Percentiles rank a stretch among this genome's conserved stretches.
These are phyloP conservation scores for Ascochyta viciae-villosae DNA, from an alignment of 2,329 filamentous ascomycete species.

Conservation along the genomic window DNA sequence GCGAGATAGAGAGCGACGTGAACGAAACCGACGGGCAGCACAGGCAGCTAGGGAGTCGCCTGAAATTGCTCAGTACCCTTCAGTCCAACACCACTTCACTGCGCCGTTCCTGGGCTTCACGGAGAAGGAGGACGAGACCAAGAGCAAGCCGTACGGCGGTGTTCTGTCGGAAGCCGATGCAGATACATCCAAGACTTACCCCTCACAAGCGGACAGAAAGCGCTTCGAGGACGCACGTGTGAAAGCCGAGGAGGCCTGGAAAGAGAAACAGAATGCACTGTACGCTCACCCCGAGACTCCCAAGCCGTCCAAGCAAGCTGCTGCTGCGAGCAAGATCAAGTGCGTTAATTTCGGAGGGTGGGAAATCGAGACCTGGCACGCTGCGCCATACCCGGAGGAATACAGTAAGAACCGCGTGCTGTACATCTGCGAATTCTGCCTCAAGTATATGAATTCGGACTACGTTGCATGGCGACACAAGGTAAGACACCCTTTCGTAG, in stretches of 20 bases:
- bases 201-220: conserved; percentile 78
- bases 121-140: conserved; percentile 89
- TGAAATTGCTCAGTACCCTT: conserved; percentile 62
- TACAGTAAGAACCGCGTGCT: conserved; percentile 95
- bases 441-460: conserved; percentile 99
- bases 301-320: conserved; percentile 68
- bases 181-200: conserved; percentile 88
- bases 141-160: conserved; percentile 93
- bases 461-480: conserved; percentile 99
- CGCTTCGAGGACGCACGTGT: conserved; percentile 90
- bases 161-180: conserved; percentile 89
- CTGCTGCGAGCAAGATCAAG: conserved; percentile 93
- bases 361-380: conserved; percentile 99
- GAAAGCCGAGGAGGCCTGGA: conserved; percentile 91
- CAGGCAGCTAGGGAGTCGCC: conserved; percentile 48
- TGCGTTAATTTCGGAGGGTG: conserved; percentile 97
- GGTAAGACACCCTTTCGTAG: conserved; percentile 35
- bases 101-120: conserved; percentile 88
- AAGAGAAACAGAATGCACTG: conserved; percentile 70
- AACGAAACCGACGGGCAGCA: conserved; percentile 57
- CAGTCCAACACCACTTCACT: conserved; percentile 69
- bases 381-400: conserved; percentile 96
- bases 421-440: conserved; percentile 99
- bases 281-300: conserved; percentile 69
- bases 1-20: conserved; percentile 49